phyloP scores from a whole-genome alignment of 2,329 filamentous ascomycete species.

The Hypoxylon sp. region DNA sequence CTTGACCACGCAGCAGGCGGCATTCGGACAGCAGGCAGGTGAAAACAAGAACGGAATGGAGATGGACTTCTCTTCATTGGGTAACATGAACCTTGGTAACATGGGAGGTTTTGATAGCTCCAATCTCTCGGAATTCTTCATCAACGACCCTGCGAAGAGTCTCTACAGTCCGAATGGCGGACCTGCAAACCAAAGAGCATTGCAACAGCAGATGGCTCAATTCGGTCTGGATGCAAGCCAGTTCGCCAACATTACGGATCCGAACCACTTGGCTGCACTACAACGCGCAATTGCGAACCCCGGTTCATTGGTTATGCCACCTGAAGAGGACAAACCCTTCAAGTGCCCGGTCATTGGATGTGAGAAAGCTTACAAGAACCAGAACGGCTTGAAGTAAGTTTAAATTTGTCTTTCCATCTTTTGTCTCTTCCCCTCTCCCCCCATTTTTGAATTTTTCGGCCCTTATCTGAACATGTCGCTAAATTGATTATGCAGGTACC shows the following conservation, averaged over 20 bases:
- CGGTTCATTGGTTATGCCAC: constrained; percentile 74
- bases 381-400: constrained; percentile 94
- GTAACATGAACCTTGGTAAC: constrained; percentile 72
- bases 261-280: constrained; percentile 70
- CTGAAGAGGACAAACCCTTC: constrained; percentile 97
- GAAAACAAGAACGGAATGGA: constrained; percentile 80
- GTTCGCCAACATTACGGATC: constrained; percentile 81
- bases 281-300: constrained; percentile 64
- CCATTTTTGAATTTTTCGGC: constrained; percentile 33
- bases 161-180: constrained; percentile 89
- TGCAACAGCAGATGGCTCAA: constrained; percentile 78
- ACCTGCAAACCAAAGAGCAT: constrained; percentile 73
- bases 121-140: constrained; percentile 69
- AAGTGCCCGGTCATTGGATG: constrained; percentile 98
- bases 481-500: constrained; percentile 66
- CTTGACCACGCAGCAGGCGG: constrained; percentile 79
- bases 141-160: constrained; percentile 95
- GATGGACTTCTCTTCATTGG: constrained; percentile 77
- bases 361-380: constrained; percentile 99
- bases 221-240: constrained; percentile 83
- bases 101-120: constrained; percentile 69
- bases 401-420: constrained; percentile 28
- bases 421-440: constrained; percentile 21
- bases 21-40: constrained; percentile 71
- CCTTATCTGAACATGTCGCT: constrained; percentile 49